These are phyloP conservation scores for Sugiyamaella lignohabitans DNA, from an alignment of 805 yeast genomes.

Conservation along the genomic window DNA sequence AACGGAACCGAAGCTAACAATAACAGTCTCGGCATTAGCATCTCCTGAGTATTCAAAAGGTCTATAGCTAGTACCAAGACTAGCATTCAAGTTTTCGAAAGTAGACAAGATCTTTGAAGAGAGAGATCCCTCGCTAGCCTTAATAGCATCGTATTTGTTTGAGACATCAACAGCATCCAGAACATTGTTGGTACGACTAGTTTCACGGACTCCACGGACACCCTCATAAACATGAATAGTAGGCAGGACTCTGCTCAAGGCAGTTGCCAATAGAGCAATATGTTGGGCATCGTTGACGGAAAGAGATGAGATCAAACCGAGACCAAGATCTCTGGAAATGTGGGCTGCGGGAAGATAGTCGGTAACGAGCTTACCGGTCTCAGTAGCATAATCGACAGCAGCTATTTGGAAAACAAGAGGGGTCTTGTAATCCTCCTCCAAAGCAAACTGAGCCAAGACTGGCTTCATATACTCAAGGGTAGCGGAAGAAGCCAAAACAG, in stretches of 20 bases:
- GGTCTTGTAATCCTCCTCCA: slow-evolving; percentile 25
- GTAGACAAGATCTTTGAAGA: slow-evolving; percentile 10
- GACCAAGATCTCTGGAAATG: slow-evolving; percentile 55
- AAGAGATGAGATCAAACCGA: slow-evolving; percentile 66
- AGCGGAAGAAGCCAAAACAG: slow-evolving; percentile 58
- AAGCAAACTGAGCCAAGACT: slow-evolving; percentile 36
- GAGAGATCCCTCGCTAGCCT: background rate
- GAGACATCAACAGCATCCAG: slow-evolving; percentile 33
- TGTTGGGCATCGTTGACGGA: slow-evolving; percentile 59
- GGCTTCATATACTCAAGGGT: slow-evolving; percentile 66
- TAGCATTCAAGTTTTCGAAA: slow-evolving; percentile 40
- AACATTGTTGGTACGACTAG: slow-evolving; percentile 29
- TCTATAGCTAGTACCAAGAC: slow-evolving; percentile 47
- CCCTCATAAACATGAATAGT: slow-evolving; percentile 79
- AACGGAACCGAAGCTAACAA: slow-evolving; percentile 71
- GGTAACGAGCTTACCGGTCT: slow-evolving; percentile 46
- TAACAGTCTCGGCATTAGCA: slow-evolving; percentile 58
- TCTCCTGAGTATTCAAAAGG: slow-evolving; percentile 70
- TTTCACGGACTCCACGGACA: slow-evolving; percentile 49
- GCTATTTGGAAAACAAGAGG: slow-evolving; percentile 71
- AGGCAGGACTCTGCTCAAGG: slow-evolving; percentile 45
- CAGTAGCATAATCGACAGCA: slow-evolving; percentile 63
- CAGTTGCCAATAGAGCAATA: slow-evolving; percentile 56
- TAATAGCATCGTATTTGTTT: slow-evolving; percentile 10
- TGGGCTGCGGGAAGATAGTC: slow-evolving; percentile 58